Percentiles rank a stretch among this genome's conserved stretches.
Evolutionary conservation across 257 asterid species (phyloP).

Genomic region (Fraxinus anomala): DNA sequence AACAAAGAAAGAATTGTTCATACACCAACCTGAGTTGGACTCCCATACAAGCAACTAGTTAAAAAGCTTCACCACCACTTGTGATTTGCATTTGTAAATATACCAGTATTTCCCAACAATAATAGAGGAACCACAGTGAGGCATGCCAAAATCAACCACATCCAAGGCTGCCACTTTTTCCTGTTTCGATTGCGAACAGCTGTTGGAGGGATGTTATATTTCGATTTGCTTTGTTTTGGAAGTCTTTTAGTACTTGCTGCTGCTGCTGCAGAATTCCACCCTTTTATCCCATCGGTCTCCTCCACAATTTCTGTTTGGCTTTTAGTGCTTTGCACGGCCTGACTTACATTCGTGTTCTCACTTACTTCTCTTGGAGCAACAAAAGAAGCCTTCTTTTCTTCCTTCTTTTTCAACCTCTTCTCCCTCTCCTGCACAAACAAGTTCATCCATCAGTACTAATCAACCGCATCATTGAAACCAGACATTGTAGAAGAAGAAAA

Average conservation of each 20-base stretch:
- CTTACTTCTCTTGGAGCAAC: conserved; percentile 38
- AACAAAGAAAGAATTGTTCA: not conserved
- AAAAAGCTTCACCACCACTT: conserved; percentile 26
- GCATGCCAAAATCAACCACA: conserved; percentile 59
- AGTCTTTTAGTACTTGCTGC: conserved; percentile 45
- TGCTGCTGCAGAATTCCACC: conserved; percentile 27
- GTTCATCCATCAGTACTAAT: not conserved
- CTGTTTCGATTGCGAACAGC: conserved; percentile 69
- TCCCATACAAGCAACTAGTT: not conserved
- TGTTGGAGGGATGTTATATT: conserved; percentile 72
- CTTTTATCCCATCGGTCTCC: conserved; percentile 49
- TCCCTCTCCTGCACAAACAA: conserved; percentile 67
- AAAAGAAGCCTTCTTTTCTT: conserved; percentile 60
- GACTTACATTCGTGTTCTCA: conserved; percentile 35
- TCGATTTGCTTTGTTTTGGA: conserved; percentile 61
- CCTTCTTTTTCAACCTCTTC: conserved; percentile 85
- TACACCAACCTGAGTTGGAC: not conserved
- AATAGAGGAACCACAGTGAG: conserved; percentile 49
- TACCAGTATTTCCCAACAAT: conserved; percentile 73
- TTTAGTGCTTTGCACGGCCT: conserved; percentile 45
- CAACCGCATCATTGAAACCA: not conserved
- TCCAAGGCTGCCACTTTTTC: conserved; percentile 78
- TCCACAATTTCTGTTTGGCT: conserved; percentile 34
- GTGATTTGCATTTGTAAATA: conserved; percentile 49
- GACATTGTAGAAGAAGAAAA: not conserved